Percentiles rank a stretch among this genome's conserved stretches.
Evolutionary conservation across 2,329 filamentous ascomycete genomes (phyloP).

Genomic region (Paraconiothyrium brasiliense): DNA sequence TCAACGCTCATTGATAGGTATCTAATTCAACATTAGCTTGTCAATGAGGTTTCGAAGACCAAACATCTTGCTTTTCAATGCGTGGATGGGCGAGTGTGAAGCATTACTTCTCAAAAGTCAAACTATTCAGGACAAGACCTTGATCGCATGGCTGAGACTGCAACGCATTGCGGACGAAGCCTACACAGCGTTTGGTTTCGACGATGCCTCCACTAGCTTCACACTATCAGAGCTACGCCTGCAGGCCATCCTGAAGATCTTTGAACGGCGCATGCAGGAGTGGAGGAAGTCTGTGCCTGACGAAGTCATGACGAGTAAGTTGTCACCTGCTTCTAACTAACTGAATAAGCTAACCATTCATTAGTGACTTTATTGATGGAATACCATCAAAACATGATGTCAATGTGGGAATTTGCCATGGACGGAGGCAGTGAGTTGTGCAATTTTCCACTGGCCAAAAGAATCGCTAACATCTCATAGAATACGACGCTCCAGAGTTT

Average conservation of each 20-base stretch:
- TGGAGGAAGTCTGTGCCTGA: conserved; percentile 44
- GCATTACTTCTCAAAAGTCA: conserved; percentile 44
- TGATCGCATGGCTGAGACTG: conserved; percentile 43
- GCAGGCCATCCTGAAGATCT: conserved; percentile 47
- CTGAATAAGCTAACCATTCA: background rate
- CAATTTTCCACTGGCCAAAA: background rate
- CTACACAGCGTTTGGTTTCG: conserved; percentile 49
- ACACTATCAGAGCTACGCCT: conserved; percentile 46
- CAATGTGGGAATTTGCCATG: conserved; percentile 51
- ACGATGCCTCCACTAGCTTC: conserved; percentile 50
- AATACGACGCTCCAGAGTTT: conserved; percentile 48
- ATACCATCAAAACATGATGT: conserved; percentile 45
- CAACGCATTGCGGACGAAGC: conserved; percentile 50
- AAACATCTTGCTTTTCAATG: conserved; percentile 46
- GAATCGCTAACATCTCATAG: conserved; percentile 2
- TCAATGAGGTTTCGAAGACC: conserved; percentile 46
- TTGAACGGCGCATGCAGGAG: conserved; percentile 47
- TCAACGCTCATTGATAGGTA: background rate
- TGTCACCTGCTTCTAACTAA: background rate
- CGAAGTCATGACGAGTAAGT: conserved; percentile 42
- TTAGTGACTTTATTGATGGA: conserved; percentile 37
- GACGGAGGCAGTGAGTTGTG: conserved; percentile 39
- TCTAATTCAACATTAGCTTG: conserved; percentile 27
- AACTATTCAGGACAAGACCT: conserved; percentile 39
- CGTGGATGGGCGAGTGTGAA: conserved; percentile 49